Base-by-base conservation (phyloP, 495 filamentous ascomycete genomes). In the Lentithecium fluviatile region DNA sequence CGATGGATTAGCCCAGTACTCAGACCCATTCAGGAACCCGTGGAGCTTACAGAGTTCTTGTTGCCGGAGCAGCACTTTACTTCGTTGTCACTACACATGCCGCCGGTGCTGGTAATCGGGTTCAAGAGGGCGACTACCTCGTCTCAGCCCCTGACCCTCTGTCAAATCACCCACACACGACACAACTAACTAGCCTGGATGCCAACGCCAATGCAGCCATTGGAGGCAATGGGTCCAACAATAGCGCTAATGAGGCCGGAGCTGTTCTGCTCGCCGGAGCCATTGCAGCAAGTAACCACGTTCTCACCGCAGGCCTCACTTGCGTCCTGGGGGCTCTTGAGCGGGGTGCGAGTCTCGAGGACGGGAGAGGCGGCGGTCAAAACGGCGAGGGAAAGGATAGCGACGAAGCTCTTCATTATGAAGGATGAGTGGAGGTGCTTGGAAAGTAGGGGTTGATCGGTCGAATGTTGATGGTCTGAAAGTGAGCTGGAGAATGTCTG, bases 401-500 rank as follows among this genome's bases (percentile, higher is more conserved):
- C n/a, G 29, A 53, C 15, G 24, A 40, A 53, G 50, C 26, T 53
- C 50, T 53, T 53, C 50, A 53, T 53, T 53, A 43, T 53, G 50
- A 43, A n/a, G 5, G 36, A 5, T 34, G 5, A 19, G 15, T 36
- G 26, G 6, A 3, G 50, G 50, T 36, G 15, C 15, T 38, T 36
- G 13, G 50, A 37, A 37, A 26, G 50, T 12, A 37, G 23, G 15
- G 24, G 23, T 23, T 25, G 19, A 2, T 49, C 23, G 45, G 2
- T 49, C 23, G 45, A 49, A 3, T 8, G 45, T 23, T 49, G 45
- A 8, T 21, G 45, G 12, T 6, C 6, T 49, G 45, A 17, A 17
- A 15, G 15, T 49, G 19, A 29, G 23, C 13, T 15, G 11, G 19
- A 29, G 24, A 21, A 24, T 7, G 21, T 23, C 45, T 49, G 45